Conservation (phyloP, 208 protist species). For the Acanthamoeba triangularis region DNA sequence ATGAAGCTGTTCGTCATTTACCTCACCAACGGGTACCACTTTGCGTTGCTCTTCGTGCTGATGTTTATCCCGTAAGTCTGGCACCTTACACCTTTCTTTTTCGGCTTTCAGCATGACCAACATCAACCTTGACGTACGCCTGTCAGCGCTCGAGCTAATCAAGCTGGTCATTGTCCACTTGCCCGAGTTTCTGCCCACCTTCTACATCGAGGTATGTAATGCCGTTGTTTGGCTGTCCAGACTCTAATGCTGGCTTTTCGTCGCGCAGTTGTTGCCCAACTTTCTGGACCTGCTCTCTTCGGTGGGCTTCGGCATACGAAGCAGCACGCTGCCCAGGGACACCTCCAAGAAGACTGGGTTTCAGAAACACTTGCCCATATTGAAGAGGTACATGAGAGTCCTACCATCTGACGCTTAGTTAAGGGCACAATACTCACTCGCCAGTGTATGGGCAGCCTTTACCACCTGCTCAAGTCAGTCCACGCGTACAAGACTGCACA, state of each 20-base stretch:
- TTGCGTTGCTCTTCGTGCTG: neutral
- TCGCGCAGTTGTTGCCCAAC: slow-evolving; percentile 35
- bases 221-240: too few species aligned
- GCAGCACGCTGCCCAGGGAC: slow-evolving; percentile 29
- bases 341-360: slow-evolving; percentile 66
- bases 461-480: slow-evolving; percentile 58
- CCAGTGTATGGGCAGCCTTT: neutral
- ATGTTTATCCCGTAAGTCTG: neutral
- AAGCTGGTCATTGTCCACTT: slow-evolving; percentile 37
- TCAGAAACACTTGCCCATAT: slow-evolving; percentile 35
- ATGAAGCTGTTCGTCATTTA: slow-evolving; percentile 70
- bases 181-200: slow-evolving; percentile 47
- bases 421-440: neutral
- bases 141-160: slow-evolving; percentile 49
- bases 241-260: neutral
- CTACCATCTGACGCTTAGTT: neutral
- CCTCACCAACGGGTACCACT: slow-evolving; percentile 23
- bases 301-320: slow-evolving; percentile 46
- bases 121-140: slow-evolving; percentile 57
- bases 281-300: slow-evolving; percentile 32
- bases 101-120: slow-evolving; percentile 34
- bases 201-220: slow-evolving; percentile 34
- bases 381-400: neutral
- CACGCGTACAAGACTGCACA: neutral
- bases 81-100: neutral